A percentile compares a stretch with the other conserved stretches of the same genome.
phyloP scores from a whole-genome alignment of 2,329 filamentous ascomycete genomes.

The Zymoseptoria tritici region DNA sequence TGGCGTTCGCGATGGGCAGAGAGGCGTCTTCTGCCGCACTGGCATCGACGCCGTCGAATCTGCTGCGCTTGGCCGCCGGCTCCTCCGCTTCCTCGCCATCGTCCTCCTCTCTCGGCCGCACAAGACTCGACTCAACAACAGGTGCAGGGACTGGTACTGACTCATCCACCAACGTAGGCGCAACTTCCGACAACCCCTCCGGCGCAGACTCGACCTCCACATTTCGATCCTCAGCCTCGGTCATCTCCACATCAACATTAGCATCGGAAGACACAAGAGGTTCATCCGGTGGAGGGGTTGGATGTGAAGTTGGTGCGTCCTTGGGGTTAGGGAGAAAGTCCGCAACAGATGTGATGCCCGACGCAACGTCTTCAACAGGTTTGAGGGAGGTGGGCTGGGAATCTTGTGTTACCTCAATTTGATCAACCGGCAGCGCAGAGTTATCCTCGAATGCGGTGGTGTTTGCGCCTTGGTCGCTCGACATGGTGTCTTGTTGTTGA shows the following conservation, averaged over 20 bases:
- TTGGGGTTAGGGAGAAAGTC: conserved; percentile 35
- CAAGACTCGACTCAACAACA: conserved; percentile 46
- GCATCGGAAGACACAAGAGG: conserved; percentile 28
- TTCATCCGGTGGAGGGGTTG: conserved; percentile 37
- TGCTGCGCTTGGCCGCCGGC: conserved; percentile 72
- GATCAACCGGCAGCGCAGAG: conserved; percentile 10
- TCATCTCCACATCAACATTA: conserved; percentile 24
- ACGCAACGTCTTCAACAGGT: conserved; percentile 35
- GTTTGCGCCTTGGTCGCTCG: conserved; percentile 14
- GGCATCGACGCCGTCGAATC: conserved; percentile 48
- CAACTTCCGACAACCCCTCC: conserved; percentile 2
- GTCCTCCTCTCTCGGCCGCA: conserved; percentile 74
- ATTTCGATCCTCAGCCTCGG: conserved; percentile 10
- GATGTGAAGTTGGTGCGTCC: conserved; percentile 34
- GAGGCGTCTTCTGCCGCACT: neutral
- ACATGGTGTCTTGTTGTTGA: conserved; percentile 10
- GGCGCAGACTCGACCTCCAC: conserved; percentile 10
- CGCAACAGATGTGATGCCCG: conserved; percentile 38
- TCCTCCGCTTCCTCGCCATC: conserved; percentile 41
- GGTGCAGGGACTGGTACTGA: conserved; percentile 6
- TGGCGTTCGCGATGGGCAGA: conserved; percentile 6
- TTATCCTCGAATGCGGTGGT: conserved; percentile 20
- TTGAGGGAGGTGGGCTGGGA: conserved; percentile 27
- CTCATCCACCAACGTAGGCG: conserved; percentile 2
- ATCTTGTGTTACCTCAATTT: conserved; percentile 8